Evolutionary conservation across 768 basidiomycete species (phyloP).

Genomic region (Agrocybe praecox): DNA sequence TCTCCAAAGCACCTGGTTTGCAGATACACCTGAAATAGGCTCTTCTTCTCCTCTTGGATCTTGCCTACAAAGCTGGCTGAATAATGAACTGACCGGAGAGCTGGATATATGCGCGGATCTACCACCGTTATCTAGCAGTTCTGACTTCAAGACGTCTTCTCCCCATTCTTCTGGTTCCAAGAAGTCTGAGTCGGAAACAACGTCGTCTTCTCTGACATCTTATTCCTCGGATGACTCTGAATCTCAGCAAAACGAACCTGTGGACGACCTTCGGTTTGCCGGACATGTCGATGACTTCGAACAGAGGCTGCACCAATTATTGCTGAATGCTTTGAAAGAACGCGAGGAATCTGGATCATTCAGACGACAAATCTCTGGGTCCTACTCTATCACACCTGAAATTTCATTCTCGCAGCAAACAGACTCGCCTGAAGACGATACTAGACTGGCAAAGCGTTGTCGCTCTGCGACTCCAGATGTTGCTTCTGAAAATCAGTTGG

Average conservation of each 20-base stretch:
- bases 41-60: background rate
- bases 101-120: background rate
- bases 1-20: background rate
- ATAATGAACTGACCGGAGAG: background rate
- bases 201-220: conserved; percentile 7
- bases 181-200: conserved; percentile 3
- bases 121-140: conserved; percentile 22
- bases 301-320: conserved; percentile 15
- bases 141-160: conserved; percentile 19
- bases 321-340: conserved; percentile 16
- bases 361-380: background rate
- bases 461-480: background rate
- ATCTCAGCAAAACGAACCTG: background rate
- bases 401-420: background rate
- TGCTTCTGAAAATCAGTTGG: background rate
- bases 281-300: conserved; percentile 11
- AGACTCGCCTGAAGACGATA: background rate
- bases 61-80: background rate
- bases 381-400: background rate
- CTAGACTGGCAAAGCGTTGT: background rate
- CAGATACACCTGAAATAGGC: background rate
- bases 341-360: background rate
- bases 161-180: conserved; percentile 13
- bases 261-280: background rate
- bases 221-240: background rate